phyloP scores from a whole-genome alignment of 148 eudicot species.

The Amaranthus hypochondriacus region DNA sequence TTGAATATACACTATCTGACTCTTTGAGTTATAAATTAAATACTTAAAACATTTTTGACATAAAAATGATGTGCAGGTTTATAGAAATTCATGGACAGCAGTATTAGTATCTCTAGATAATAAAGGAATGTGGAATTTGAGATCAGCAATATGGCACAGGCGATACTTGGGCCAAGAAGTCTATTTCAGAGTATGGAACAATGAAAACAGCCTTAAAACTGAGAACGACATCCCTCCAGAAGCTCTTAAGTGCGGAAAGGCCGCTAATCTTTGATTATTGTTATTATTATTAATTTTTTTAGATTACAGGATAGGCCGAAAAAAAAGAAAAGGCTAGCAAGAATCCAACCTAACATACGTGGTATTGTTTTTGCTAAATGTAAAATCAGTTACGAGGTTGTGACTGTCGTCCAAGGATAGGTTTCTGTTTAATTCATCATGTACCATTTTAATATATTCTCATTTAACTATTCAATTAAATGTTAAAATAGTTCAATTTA shows the following conservation, averaged over 20 bases:
- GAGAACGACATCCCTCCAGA: constrained; percentile 55
- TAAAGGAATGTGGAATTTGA: constrained; percentile 49
- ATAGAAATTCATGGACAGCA: constrained; percentile 62
- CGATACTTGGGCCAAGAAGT: constrained; percentile 68
- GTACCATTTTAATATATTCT: too few species aligned
- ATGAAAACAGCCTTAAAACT: constrained; percentile 45
- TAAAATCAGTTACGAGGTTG: too few species aligned
- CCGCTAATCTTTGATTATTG: constrained; percentile 20
- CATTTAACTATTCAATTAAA: too few species aligned
- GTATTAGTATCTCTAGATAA: constrained; percentile 34
- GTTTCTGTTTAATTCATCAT: too few species aligned
- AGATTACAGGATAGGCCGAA: background rate
- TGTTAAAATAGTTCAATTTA: too few species aligned
- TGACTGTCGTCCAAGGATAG: too few species aligned
- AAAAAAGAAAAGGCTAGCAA: too few species aligned
- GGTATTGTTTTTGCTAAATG: too few species aligned
- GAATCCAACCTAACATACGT: too few species aligned
- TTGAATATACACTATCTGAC: too few species aligned
- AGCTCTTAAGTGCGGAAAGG: constrained; percentile 70
- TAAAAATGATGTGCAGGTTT: constrained; percentile 38
- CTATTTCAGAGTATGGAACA: constrained; percentile 58
- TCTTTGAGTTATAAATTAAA: too few species aligned
- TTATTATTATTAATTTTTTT: background rate
- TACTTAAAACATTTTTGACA: too few species aligned
- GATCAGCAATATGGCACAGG: constrained; percentile 76